Evolutionary conservation across 192 early-diverging fungal species (phyloP).

Genomic region (Coemansia sp.): DNA sequence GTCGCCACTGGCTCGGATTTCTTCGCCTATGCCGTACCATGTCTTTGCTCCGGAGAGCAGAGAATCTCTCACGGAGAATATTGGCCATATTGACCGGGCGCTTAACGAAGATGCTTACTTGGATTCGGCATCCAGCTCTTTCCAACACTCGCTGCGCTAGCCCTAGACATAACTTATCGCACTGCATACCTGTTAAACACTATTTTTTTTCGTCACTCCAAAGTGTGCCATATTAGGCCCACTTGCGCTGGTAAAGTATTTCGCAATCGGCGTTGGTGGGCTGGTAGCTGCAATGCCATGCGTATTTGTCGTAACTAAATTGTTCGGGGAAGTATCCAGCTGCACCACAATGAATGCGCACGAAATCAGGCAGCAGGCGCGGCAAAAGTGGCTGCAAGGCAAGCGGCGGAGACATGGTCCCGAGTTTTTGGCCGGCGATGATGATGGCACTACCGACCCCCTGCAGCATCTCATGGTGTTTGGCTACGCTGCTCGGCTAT

Average conservation of each 20-base stretch:
- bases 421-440: slow-evolving; percentile 1
- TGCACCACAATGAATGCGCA: slow-evolving; percentile 8
- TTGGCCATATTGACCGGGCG: slow-evolving; percentile 17
- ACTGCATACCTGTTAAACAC: too few species aligned
- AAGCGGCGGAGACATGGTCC: slow-evolving; percentile 14
- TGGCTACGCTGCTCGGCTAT: slow-evolving; percentile 31
- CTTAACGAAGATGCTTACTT: neutral
- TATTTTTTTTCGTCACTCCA: too few species aligned
- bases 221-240: too few species aligned
- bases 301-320: too few species aligned
- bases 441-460: slow-evolving; percentile 8
- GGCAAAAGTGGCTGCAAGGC: slow-evolving; percentile 13
- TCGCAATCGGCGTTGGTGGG: too few species aligned
- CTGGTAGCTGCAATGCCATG: too few species aligned
- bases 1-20: slow-evolving; percentile 18
- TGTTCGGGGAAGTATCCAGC: neutral
- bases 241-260: too few species aligned
- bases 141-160: neutral
- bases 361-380: slow-evolving; percentile 14
- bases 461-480: slow-evolving; percentile 3
- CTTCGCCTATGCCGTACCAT: slow-evolving; percentile 40
- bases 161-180: neutral
- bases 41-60: slow-evolving; percentile 47
- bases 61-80: slow-evolving; percentile 28
- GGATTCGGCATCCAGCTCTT: neutral